phyloP scores from a whole-genome alignment of 192 early-diverging fungal species.

The Dispira simplex region DNA sequence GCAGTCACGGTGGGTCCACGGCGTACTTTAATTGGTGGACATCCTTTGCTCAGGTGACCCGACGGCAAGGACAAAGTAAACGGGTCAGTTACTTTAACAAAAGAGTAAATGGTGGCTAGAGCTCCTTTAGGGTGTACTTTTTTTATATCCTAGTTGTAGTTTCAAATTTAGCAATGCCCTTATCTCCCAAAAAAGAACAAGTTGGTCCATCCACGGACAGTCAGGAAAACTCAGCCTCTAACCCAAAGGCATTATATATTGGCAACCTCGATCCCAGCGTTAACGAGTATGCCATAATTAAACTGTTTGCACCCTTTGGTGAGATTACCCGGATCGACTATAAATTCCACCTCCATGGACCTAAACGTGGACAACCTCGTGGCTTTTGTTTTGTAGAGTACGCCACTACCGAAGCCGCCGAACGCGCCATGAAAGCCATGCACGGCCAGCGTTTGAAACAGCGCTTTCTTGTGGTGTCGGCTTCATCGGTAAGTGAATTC shows the following conservation, averaged over 20 bases:
- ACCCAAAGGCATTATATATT: slow-evolving; percentile 30
- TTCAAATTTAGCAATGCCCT: no score
- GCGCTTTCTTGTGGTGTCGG: slow-evolving; percentile 41
- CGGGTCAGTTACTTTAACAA: no score
- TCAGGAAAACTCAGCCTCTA: not conserved
- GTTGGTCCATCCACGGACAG: not conserved
- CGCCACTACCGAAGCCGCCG: slow-evolving; percentile 26
- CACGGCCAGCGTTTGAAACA: slow-evolving; percentile 34
- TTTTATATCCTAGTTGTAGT: no score
- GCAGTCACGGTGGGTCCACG: no score
- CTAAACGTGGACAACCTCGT: slow-evolving; percentile 43
- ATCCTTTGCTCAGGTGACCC: no score
- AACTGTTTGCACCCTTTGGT: slow-evolving; percentile 49
- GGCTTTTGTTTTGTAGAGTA: slow-evolving; percentile 62
- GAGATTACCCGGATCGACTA: slow-evolving; percentile 46
- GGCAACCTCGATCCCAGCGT: slow-evolving; percentile 46
- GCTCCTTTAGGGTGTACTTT: no score
- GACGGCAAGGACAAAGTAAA: no score
- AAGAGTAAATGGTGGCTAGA: no score
- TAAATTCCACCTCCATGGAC: slow-evolving; percentile 47
- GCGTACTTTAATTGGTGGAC: no score
- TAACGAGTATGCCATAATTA: slow-evolving; percentile 50
- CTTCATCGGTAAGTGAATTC: slow-evolving; percentile 30
- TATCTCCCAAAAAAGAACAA: no score
- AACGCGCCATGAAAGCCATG: slow-evolving; percentile 34